Conservation (phyloP, 768 basidiomycete species). For the Grammothele lineata region DNA sequence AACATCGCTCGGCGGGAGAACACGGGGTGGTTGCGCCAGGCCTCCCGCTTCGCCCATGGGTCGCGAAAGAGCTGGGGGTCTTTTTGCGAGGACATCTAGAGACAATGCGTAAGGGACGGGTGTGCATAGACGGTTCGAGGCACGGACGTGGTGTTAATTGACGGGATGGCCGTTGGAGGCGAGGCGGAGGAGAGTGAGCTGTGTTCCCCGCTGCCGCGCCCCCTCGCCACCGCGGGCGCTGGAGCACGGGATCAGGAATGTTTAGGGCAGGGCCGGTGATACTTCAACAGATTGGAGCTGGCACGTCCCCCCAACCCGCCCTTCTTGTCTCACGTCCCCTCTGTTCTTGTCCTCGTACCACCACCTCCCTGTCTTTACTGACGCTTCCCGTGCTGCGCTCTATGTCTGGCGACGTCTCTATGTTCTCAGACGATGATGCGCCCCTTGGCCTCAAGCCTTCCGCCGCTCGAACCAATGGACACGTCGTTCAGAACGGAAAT, state of each 20-base stretch:
- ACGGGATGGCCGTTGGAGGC: slow-evolving; percentile 1
- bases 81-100: slow-evolving; percentile 41
- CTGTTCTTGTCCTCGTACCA: slow-evolving; percentile 24
- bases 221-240: slow-evolving; percentile 4
- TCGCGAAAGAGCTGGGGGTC: slow-evolving; percentile 75
- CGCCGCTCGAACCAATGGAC: slow-evolving; percentile 35
- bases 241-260: slow-evolving; percentile 10
- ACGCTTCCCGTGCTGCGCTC: not conserved
- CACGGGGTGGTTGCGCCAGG: slow-evolving; percentile 88
- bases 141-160: slow-evolving; percentile 3
- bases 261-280: slow-evolving; percentile 57
- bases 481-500: slow-evolving; percentile 42
- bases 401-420: slow-evolving; percentile 46
- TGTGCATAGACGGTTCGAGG: not conserved
- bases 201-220: too few species aligned
- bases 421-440: slow-evolving; percentile 58
- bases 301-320: slow-evolving; percentile 14
- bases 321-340: slow-evolving; percentile 19
- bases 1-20: slow-evolving; percentile 88
- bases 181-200: not conserved
- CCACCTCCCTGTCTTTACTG: slow-evolving; percentile 20
- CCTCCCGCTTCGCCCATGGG: slow-evolving; percentile 91
- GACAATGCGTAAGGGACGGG: slow-evolving; percentile 7
- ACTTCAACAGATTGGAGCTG: slow-evolving; percentile 32
- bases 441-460: slow-evolving; percentile 42